These are phyloP conservation scores for Taiozyma sp. DNA, from an alignment of 1,139 yeast species.

Conservation along the genomic window DNA sequence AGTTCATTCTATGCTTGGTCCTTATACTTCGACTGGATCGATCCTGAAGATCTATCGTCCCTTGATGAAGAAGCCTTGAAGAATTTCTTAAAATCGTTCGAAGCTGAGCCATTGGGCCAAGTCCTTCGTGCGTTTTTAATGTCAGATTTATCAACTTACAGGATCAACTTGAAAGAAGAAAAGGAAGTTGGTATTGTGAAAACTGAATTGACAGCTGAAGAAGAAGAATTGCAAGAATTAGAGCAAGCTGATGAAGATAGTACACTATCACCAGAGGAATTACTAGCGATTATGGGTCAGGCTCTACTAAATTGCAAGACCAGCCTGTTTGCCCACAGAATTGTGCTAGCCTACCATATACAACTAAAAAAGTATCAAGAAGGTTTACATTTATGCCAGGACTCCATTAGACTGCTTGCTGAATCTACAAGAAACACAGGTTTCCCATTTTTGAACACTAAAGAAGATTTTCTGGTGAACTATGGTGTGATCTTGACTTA, in stretches of 20 bases:
- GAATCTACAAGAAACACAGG: conserved; percentile 43
- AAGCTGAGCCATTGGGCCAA: conserved; percentile 56
- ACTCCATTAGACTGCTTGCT: conserved; percentile 55
- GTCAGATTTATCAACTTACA: conserved; percentile 57
- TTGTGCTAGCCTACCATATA: conserved; percentile 56
- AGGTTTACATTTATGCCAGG: conserved; percentile 55
- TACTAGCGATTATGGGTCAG: conserved; percentile 24
- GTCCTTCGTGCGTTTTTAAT: conserved; percentile 52
- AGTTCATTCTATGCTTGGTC: conserved; percentile 67
- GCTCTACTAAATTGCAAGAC: conserved; percentile 28
- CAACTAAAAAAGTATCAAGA: conserved; percentile 58
- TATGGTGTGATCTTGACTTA: conserved; percentile 78
- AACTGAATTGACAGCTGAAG: conserved; percentile 18
- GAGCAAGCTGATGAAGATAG: conserved; percentile 20
- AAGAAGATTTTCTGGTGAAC: conserved; percentile 54
- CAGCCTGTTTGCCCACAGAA: conserved; percentile 58
- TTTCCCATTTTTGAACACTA: conserved; percentile 43
- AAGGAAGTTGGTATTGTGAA: conserved; percentile 18
- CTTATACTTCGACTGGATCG: conserved; percentile 71
- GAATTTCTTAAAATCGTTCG: conserved; percentile 51
- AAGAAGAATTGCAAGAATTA: conserved; percentile 17
- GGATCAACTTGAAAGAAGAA: conserved; percentile 23
- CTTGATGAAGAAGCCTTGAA: conserved; percentile 44
- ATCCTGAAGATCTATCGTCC: conserved; percentile 43
- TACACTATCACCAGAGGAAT: conserved; percentile 21